Base-by-base conservation (phyloP, 441 rosid genomes). In the Euphorbia schlechtendalii region DNA sequence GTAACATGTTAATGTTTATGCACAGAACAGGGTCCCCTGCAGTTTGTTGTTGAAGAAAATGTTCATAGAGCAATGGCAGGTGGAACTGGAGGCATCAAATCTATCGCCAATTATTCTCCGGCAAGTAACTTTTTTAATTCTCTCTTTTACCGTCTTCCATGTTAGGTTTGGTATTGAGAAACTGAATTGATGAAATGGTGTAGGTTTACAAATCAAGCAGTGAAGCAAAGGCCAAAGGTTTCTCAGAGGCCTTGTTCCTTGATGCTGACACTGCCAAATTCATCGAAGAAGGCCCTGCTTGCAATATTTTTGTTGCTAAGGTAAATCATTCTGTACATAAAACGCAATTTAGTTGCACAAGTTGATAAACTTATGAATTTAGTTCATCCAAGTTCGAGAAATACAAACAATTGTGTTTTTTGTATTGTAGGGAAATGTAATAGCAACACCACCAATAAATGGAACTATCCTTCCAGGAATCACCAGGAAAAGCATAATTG, bases 301-400 rank as follows among this genome's bases (percentile, higher is more conserved):
- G 95, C 82, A 90, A 90, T 67, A 82, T 87, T 66, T 90, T 90
- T 63, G 68, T 87, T 53, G 90, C 82, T 56, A 90, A 90, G 95
- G 96, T 87, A 81, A 25, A 25, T n/a, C n/a, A n/a, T n/a, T n/a
- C n/a, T n/a, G n/a, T n/a, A n/a, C n/a, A n/a, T n/a, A n/a, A n/a
- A n/a, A n/a, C n/a, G n/a, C n/a, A n/a, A n/a, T n/a, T n/a, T n/a
- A n/a, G n/a, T n/a, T n/a, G n/a, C n/a, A n/a, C n/a, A n/a, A n/a
- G n/a, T n/a, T n/a, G n/a, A n/a, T n/a, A n/a, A n/a, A n/a, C n/a
- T n/a, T n/a, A n/a, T n/a, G n/a, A n/a, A n/a, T n/a, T n/a, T n/a
- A n/a, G n/a, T n/a, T n/a, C n/a, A n/a, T n/a, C n/a, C n/a, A n/a
- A n/a, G n/a, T n/a, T n/a, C n/a, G n/a, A n/a, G n/a, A n/a, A n/a